A percentile compares a stretch with the other conserved stretches of the same genome.
phyloP scores from a whole-genome alignment of 352 stramenopile species.

The Globisporangium sylvaticum region DNA sequence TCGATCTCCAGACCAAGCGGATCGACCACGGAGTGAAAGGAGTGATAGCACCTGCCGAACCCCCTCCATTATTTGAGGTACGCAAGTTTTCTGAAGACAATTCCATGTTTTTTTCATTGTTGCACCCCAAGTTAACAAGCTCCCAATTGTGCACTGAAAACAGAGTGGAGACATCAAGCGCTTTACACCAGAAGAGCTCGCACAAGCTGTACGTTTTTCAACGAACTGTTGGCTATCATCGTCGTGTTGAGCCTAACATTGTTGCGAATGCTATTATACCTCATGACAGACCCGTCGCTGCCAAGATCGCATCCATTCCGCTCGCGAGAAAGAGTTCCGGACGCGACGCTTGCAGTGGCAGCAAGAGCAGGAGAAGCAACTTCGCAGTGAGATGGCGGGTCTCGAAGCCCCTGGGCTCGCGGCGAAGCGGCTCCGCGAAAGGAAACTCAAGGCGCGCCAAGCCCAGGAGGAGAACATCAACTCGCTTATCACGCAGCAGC shows the following conservation, averaged over 20 bases:
- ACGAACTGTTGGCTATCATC: not conserved
- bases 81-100: slow-evolving; percentile 1
- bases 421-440: slow-evolving; percentile 40
- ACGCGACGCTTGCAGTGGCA: slow-evolving; percentile 21
- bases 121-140: not conserved
- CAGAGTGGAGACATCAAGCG: slow-evolving; percentile 7
- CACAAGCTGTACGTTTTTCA: slow-evolving; percentile 28
- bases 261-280: not conserved
- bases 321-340: slow-evolving; percentile 34
- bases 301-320: slow-evolving; percentile 41
- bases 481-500: slow-evolving; percentile 59
- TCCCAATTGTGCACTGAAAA: not conserved
- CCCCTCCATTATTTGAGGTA: not conserved
- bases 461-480: slow-evolving; percentile 53
- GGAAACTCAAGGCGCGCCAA: slow-evolving; percentile 39
- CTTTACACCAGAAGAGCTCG: slow-evolving; percentile 19
- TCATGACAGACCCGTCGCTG: slow-evolving; percentile 39
- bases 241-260: not conserved
- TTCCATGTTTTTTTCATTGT: slow-evolving; percentile 11
- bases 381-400: slow-evolving; percentile 27
- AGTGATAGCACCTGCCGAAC: not conserved
- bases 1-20: slow-evolving; percentile 24
- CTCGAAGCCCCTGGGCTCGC: slow-evolving; percentile 36
- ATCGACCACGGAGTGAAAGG: slow-evolving; percentile 7
- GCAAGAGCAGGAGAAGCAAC: slow-evolving; percentile 28